phyloP scores from a whole-genome alignment of 2,329 filamentous ascomycete species.

The Chrysoporthe cubensis region DNA sequence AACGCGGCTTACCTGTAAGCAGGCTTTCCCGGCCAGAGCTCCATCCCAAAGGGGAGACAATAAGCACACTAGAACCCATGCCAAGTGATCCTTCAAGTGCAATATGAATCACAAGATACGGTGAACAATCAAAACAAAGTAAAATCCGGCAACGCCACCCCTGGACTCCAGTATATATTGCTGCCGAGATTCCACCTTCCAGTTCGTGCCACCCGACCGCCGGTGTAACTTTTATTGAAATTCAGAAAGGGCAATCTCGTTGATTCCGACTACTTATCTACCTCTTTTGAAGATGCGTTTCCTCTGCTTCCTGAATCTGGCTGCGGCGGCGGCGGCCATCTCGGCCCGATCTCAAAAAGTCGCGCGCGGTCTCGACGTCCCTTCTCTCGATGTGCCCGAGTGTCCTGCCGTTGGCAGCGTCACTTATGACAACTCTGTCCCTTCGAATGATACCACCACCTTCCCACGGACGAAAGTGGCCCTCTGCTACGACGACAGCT shows the following conservation, averaged over 20 bases:
- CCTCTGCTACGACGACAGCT: slow-evolving; percentile 49
- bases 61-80: slow-evolving; percentile 2
- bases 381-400: slow-evolving; percentile 41
- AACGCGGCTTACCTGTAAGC: background rate
- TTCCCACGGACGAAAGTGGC: slow-evolving; percentile 51
- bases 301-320: background rate
- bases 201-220: background rate
- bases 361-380: slow-evolving; percentile 13
- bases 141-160: background rate
- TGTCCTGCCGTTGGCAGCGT: slow-evolving; percentile 44
- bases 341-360: background rate
- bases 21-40: background rate
- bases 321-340: background rate
- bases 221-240: background rate
- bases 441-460: slow-evolving; percentile 36
- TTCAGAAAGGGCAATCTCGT: background rate
- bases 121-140: slow-evolving; percentile 1
- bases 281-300: background rate
- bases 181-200: background rate
- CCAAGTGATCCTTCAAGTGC: slow-evolving; percentile 1
- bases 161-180: background rate
- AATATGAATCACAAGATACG: slow-evolving; percentile 1
- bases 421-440: slow-evolving; percentile 47
- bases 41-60: background rate
- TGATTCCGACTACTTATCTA: background rate